phyloP scores from a whole-genome alignment of 2,329 filamentous ascomycete species.

The Penicillium sumatraense region DNA sequence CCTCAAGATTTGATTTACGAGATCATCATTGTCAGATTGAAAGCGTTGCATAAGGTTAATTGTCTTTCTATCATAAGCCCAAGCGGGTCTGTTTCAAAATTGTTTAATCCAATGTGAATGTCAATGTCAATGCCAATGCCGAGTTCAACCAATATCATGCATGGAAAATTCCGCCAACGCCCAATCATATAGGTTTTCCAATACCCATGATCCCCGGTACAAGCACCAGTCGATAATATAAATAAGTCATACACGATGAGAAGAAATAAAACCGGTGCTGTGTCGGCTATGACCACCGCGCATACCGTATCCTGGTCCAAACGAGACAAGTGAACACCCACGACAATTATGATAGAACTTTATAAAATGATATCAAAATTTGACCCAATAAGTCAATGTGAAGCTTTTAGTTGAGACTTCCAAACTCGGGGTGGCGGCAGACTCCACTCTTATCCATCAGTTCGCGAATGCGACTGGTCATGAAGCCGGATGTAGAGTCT shows the following conservation, averaged over 20 bases:
- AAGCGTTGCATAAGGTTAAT: not conserved
- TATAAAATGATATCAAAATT: constrained; percentile 5
- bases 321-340: not conserved
- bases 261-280: not conserved
- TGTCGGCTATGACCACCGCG: not conserved
- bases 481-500: constrained; percentile 38
- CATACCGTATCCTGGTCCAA: constrained; percentile 1
- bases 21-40: not conserved
- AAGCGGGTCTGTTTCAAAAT: not conserved
- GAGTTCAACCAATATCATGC: not conserved
- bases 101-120: not conserved
- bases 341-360: constrained; percentile 4
- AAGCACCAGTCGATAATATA: not conserved
- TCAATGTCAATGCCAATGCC: not conserved
- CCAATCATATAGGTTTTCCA: not conserved
- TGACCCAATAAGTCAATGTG: not conserved
- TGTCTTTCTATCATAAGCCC: not conserved
- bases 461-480: constrained; percentile 32
- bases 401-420: constrained; percentile 3
- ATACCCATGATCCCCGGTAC: not conserved
- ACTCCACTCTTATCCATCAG: constrained; percentile 33
- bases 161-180: not conserved
- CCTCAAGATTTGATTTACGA: too few relatives aligned
- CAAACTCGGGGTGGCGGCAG: constrained; percentile 35
- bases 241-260: not conserved